phyloP scores from a whole-genome alignment of 140 eudicot genomes.

The Bidens hawaiensis region DNA sequence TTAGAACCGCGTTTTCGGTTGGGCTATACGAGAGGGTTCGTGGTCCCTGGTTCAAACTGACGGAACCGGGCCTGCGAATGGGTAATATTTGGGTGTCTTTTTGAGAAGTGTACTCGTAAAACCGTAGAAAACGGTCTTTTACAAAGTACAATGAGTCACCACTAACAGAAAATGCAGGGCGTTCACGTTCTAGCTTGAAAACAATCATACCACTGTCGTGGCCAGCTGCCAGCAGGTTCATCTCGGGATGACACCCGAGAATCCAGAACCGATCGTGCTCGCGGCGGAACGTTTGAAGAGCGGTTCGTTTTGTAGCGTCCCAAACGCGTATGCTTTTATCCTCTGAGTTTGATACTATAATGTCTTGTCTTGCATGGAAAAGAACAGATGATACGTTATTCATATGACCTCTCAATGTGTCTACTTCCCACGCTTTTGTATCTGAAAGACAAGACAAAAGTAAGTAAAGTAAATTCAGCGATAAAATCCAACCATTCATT shows the following conservation, averaged over 20 bases:
- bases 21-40: conserved; percentile 72
- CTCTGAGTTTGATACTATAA: conserved; percentile 84
- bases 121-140: conserved; percentile 73
- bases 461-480: background rate
- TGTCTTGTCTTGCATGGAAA: conserved; percentile 74
- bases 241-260: conserved; percentile 80
- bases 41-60: conserved; percentile 70
- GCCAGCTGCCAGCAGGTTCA: conserved; percentile 89
- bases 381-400: conserved; percentile 86
- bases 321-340: conserved; percentile 89
- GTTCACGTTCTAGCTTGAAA: conserved; percentile 77
- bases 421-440: conserved; percentile 97
- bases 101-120: conserved; percentile 67
- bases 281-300: conserved; percentile 79
- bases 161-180: conserved; percentile 77
- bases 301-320: conserved; percentile 90
- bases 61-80: conserved; percentile 74
- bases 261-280: conserved; percentile 94
- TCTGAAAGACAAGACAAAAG: conserved; percentile 54
- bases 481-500: no score
- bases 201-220: conserved; percentile 94
- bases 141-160: conserved; percentile 62
- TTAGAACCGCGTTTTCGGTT: conserved; percentile 66
- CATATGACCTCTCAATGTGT: conserved; percentile 92
- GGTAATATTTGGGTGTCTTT: conserved; percentile 66